phyloP scores from a whole-genome alignment of 768 basidiomycete species.

The Termitomyces sp. region DNA sequence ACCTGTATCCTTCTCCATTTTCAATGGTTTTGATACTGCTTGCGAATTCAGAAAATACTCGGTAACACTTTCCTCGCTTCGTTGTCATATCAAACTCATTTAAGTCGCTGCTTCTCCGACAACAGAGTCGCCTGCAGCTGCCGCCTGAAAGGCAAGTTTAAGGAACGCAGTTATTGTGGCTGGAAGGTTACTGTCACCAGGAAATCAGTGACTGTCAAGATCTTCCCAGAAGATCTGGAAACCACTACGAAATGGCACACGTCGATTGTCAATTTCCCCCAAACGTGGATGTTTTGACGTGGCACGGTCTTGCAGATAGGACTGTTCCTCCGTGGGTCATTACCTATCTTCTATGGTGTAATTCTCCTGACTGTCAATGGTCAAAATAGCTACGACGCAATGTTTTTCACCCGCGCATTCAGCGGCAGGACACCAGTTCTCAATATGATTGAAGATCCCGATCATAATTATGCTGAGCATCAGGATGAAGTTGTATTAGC shows the following conservation, averaged over 20 bases:
- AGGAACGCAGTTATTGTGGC: slow-evolving; percentile 56
- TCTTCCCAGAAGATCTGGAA: slow-evolving; percentile 60
- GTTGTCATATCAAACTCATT: slow-evolving; percentile 3
- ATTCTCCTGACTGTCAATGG: neutral
- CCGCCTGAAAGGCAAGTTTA: slow-evolving; percentile 51
- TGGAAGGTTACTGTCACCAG: slow-evolving; percentile 69
- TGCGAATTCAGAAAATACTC: slow-evolving; percentile 36
- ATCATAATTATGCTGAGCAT: slow-evolving; percentile 75
- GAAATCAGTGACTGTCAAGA: slow-evolving; percentile 47
- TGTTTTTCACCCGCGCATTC: slow-evolving; percentile 66
- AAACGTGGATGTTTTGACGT: slow-evolving; percentile 62
- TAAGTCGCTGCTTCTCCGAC: neutral
- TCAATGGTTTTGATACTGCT: slow-evolving; percentile 1
- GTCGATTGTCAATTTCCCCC: slow-evolving; percentile 65
- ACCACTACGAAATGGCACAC: slow-evolving; percentile 66
- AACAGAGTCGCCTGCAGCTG: slow-evolving; percentile 30
- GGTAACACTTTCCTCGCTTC: slow-evolving; percentile 31
- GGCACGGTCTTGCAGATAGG: slow-evolving; percentile 73
- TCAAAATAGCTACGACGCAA: slow-evolving; percentile 60
- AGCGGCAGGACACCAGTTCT: slow-evolving; percentile 56
- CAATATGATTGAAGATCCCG: slow-evolving; percentile 68
- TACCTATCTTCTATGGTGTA: neutral
- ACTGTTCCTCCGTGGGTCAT: slow-evolving; percentile 66
- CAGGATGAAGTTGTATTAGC: slow-evolving; percentile 66
- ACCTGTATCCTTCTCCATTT: neutral